phyloP scores from a whole-genome alignment of 768 basidiomycete species.

The Russula emetica region DNA sequence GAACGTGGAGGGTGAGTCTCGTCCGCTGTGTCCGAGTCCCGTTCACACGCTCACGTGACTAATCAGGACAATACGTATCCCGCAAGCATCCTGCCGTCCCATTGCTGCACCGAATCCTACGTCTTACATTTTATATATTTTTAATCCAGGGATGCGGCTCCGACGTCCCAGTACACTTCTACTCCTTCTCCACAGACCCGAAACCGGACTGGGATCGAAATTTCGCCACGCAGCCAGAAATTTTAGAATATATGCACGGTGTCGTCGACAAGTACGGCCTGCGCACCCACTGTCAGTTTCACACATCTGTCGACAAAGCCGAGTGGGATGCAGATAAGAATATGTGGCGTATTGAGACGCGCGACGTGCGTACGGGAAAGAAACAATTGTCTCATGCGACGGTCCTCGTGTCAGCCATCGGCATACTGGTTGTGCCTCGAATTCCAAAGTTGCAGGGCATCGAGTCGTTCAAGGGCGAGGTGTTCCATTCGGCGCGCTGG shows the following conservation, averaged over 20 bases:
- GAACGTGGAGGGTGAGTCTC: constrained; percentile 30
- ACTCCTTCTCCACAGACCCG: constrained; percentile 32
- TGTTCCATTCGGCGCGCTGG: constrained; percentile 59
- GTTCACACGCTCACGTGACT: too few species aligned
- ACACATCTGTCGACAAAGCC: constrained; percentile 31
- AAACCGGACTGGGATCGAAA: constrained; percentile 31
- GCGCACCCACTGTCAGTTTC: constrained; percentile 27
- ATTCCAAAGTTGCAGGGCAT: constrained; percentile 31
- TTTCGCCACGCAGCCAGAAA: constrained; percentile 32
- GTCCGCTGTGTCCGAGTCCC: too few species aligned
- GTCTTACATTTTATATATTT: background rate
- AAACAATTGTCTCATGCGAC: constrained; percentile 25
- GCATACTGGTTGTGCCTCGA: constrained; percentile 30
- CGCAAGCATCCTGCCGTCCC: constrained; percentile 6
- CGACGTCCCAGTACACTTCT: constrained; percentile 30
- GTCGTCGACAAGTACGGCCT: constrained; percentile 30
- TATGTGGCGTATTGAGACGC: constrained; percentile 31
- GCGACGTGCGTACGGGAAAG: constrained; percentile 21
- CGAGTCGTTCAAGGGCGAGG: constrained; percentile 43
- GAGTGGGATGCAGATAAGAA: constrained; percentile 31
- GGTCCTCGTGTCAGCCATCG: constrained; percentile 34
- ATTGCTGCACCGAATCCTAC: too few species aligned
- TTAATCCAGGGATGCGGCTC: constrained; percentile 30
- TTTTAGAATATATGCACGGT: constrained; percentile 31
- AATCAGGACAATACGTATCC: constrained; percentile 30